A percentile compares a stretch with the other conserved stretches of the same genome.
Conservation (phyloP, 495 filamentous ascomycete genomes). For the Neurospora terricola region DNA sequence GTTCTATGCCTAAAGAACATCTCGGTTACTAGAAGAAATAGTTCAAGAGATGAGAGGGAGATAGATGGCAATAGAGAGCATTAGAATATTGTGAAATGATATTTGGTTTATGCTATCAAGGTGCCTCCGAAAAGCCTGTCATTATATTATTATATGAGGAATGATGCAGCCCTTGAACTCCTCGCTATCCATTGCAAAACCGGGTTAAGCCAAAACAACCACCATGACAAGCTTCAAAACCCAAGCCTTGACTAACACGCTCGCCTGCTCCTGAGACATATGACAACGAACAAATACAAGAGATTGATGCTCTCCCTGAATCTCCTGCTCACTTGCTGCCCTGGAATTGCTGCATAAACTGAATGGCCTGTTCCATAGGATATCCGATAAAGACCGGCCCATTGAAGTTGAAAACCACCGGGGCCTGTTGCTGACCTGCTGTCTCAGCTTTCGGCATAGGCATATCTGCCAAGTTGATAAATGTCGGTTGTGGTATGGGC, state of each 20-base stretch:
- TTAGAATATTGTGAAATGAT: background rate
- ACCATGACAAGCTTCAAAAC: background rate
- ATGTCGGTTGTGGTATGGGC: slow-evolving; percentile 24
- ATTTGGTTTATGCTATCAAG: background rate
- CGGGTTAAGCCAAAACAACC: background rate
- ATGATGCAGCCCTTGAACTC: background rate
- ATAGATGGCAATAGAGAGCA: background rate
- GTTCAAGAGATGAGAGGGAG: background rate
- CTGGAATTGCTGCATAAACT: slow-evolving; percentile 53
- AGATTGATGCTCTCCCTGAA: background rate
- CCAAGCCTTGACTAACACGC: background rate
- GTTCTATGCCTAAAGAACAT: background rate
- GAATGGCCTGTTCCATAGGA: slow-evolving; percentile 64
- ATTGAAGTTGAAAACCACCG: slow-evolving; percentile 60
- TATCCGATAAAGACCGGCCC: slow-evolving; percentile 89
- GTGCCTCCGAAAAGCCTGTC: background rate
- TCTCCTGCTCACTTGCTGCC: background rate
- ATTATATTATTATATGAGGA: background rate
- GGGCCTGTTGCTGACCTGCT: slow-evolving; percentile 25
- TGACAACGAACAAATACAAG: background rate
- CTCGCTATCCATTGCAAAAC: slow-evolving; percentile 3
- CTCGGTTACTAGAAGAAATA: background rate
- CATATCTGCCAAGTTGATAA: slow-evolving; percentile 26
- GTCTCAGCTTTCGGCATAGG: slow-evolving; percentile 13
- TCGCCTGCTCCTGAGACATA: background rate